Evolutionary conservation across 2,329 filamentous ascomycete genomes (phyloP), one percentile per base, ranked within the genome.

Genomic region (Talaromyces atroroseus): DNA sequence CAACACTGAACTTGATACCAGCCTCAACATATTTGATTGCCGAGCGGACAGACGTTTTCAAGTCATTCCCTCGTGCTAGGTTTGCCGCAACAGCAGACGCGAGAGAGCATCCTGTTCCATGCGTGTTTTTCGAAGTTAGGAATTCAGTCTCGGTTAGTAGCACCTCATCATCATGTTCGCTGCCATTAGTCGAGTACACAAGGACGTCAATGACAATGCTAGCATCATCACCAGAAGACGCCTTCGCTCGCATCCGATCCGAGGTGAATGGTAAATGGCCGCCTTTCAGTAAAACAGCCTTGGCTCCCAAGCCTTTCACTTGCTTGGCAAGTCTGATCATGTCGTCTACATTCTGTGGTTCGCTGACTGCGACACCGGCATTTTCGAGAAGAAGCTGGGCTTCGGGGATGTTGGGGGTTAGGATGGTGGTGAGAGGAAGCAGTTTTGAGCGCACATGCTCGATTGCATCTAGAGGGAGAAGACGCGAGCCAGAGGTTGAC

Each of bases 51-150:
- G 83, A 80, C 55, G 75, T 71, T 12, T 70, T 67, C 54, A 83
- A 68, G 48, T 71, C 68, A 60, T 78, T 73, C 0, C 78, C 80
- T 2, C 68, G 69, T 3, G 82, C 80, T 14, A 87, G 70, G 59
- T 86, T 85, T 53, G 81, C 84, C 1, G 84, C 82, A 63, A 87
- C 84, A 5, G 84, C 84, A 44, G 84, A 96, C 42, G 94, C 94
- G 58, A 97, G 80, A 10, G 91, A 95, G 68, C 94, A 99, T 3
- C 94, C 94, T 0, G 94, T 97, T 0, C 94, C 94, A 66, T 99
- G 94, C 0, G 92, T 97, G 67, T 92, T 92, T 58, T 79, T 86
- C 8, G 87, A 90, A 10, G 79, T 74, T 60, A 90, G 79, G 67
- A 88, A 96, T 4, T 80, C 78, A 40, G 84, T 88, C 70, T 91